Conservation (phyloP, 441 rosid genomes). For the Manihot esculenta region DNA sequence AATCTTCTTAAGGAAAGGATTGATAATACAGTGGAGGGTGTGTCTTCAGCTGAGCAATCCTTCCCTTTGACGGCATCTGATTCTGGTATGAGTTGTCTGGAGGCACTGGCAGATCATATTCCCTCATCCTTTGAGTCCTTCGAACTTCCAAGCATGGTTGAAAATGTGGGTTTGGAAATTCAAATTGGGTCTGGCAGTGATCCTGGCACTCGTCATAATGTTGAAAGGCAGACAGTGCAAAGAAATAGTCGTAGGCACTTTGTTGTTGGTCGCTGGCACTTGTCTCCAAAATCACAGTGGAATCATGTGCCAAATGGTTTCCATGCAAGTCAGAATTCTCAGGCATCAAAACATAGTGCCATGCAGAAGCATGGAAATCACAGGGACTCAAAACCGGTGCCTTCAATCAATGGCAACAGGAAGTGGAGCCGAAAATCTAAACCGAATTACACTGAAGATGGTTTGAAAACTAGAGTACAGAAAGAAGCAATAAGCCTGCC, state of each 20-base stretch:
- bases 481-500: constrained; percentile 47
- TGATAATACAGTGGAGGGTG: constrained; percentile 46
- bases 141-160: constrained; percentile 34
- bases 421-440: constrained; percentile 76
- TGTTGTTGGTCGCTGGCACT: constrained; percentile 35
- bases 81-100: constrained; percentile 42
- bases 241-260: constrained; percentile 40
- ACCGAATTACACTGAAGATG: constrained; percentile 41
- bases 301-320: constrained; percentile 45
- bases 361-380: constrained; percentile 54
- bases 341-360: constrained; percentile 43
- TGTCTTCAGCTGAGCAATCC: constrained; percentile 45
- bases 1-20: constrained; percentile 36
- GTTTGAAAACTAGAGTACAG: constrained; percentile 34
- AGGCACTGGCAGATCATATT: constrained; percentile 34
- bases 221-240: constrained; percentile 33
- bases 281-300: constrained; percentile 44
- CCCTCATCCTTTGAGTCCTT: constrained; percentile 39
- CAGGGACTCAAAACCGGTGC: constrained; percentile 38
- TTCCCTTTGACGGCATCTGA: constrained; percentile 38
- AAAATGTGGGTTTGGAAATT: constrained; percentile 42
- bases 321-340: constrained; percentile 39
- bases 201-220: constrained; percentile 30
- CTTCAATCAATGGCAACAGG: constrained; percentile 45
- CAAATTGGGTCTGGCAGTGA: constrained; percentile 40